Base-by-base conservation (phyloP, 495 filamentous ascomycete genomes). In the Evernia prunastri region DNA sequence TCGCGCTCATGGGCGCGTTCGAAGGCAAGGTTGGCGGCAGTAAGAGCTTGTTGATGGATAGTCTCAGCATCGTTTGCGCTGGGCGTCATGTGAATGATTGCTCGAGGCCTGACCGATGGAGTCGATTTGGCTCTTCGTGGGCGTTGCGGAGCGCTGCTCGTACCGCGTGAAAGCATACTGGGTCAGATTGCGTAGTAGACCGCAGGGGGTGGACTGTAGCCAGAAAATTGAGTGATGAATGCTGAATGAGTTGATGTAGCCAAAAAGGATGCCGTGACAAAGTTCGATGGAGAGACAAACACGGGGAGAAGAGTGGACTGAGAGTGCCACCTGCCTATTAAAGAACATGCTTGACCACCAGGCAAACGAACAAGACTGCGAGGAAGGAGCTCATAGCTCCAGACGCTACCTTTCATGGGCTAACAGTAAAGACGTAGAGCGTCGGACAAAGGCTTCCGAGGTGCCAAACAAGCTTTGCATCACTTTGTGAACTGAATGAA, bases 21-120 rank as follows among this genome's bases (percentile, higher is more conserved):
- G 75, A 85, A 91, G 47, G 89, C 89, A 65, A 80, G 74, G 31
- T 78, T 78, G n/a, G 89, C 89, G 57, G 89, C 89, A 45, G 81
- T 80, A 13, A 86, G 80, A 36, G 89, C 89, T 70, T 89, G 82
- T 39, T 78, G 75, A 56, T 82, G 79, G 15, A 83, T 82, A n/a
- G 79, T 68, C 25, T 81, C 78, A 11, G 85, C 78, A 54, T 84
- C 78, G 51, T 84, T 77, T 40, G 79, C 69, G 40, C 83, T 79
- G 20, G 73, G 56, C 18, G 72, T 69, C 62, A 64, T 51, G 33
- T 65, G 59, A 40, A 40, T 27, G 27, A 67, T 65, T 29, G 70
- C 68, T 25, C 66, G 63, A 54, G 76, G 81, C 61, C 78, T 78
- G 39, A 83, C 76, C 23, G 86, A 88, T 56, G 83, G 82, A 51